Conservation (phyloP, 805 yeast genomes). For the Tetrapisispora phaffii region DNA sequence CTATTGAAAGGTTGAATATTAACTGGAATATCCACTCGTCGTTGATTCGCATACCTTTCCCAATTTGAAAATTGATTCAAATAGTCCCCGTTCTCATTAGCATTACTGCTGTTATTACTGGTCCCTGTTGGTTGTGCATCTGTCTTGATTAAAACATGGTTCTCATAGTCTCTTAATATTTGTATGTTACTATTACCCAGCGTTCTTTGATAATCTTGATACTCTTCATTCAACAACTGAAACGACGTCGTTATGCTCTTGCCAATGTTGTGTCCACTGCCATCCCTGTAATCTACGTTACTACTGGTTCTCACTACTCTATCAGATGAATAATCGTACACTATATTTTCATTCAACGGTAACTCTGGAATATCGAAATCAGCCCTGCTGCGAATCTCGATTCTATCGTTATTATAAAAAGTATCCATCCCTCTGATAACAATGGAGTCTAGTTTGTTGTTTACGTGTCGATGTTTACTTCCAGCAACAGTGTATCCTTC, state of each 20-base stretch:
- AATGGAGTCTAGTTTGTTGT: too few relatives aligned
- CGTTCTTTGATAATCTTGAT: neutral
- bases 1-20: neutral
- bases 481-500: too few relatives aligned
- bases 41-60: neutral
- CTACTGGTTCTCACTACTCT: neutral
- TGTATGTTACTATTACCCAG: neutral
- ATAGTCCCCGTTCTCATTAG: neutral
- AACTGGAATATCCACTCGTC: neutral
- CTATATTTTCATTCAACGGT: constrained; percentile 1
- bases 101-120: neutral
- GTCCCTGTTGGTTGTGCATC: neutral
- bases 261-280: neutral
- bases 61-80: constrained; percentile 3
- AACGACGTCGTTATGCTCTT: neutral
- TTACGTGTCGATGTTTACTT: too few relatives aligned
- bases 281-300: neutral
- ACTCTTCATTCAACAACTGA: constrained; percentile 1
- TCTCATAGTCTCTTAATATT: neutral
- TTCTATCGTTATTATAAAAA: neutral
- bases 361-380: neutral
- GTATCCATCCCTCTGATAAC: neutral
- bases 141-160: neutral
- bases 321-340: neutral
- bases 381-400: neutral